phyloP scores from a whole-genome alignment of 2,329 filamentous ascomycete species.

The Colletotrichum spaethianum region DNA sequence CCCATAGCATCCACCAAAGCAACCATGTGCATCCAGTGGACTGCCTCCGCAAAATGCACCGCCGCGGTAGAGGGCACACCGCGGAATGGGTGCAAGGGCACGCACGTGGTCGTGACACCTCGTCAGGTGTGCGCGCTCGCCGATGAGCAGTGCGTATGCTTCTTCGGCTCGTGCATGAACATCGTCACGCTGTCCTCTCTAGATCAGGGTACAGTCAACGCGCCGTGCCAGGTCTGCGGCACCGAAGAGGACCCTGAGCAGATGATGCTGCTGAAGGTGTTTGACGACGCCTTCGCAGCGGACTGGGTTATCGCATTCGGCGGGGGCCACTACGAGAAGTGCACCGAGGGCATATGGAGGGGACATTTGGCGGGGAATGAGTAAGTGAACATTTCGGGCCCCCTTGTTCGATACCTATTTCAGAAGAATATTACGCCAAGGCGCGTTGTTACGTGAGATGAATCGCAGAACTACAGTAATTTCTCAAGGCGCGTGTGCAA shows the following conservation, averaged over 20 bases:
- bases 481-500: not conserved
- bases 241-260: constrained; percentile 25
- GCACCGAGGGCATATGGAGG: constrained; percentile 29
- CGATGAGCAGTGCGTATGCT: constrained; percentile 19
- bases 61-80: not conserved
- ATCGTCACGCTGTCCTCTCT: constrained; percentile 8
- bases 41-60: constrained; percentile 28
- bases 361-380: not conserved
- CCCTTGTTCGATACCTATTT: too few species aligned
- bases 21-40: constrained; percentile 39
- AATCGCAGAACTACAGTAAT: not conserved
- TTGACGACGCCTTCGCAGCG: constrained; percentile 18
- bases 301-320: constrained; percentile 25
- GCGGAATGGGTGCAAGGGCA: constrained; percentile 17
- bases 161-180: constrained; percentile 34
- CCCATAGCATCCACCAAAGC: not conserved
- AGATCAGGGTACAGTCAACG: constrained; percentile 10
- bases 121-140: constrained; percentile 20
- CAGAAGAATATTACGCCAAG: not conserved
- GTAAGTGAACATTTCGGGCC: not conserved
- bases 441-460: not conserved
- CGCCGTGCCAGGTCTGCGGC: constrained; percentile 25
- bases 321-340: constrained; percentile 3
- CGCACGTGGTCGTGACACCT: constrained; percentile 25
- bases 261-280: constrained; percentile 18